phyloP scores from a whole-genome alignment of 805 yeast genomes.

The Yarrowia sp. region DNA sequence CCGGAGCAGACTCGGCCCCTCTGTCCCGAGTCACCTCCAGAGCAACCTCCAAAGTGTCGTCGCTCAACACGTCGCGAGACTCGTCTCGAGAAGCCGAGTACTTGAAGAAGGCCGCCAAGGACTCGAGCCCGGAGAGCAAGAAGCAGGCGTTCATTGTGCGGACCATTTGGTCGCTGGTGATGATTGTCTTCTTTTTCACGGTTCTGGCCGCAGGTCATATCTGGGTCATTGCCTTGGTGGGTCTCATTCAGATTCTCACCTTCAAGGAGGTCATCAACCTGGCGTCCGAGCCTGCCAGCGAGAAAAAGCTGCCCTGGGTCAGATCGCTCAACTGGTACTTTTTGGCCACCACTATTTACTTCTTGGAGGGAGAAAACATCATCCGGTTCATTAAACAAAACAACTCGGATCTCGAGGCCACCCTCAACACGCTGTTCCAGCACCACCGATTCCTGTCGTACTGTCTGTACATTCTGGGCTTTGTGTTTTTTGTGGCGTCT shows the following conservation, averaged over 20 bases:
- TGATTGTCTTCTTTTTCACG: constrained; percentile 72
- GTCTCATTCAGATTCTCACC: constrained; percentile 73
- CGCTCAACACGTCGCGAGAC: constrained; percentile 8
- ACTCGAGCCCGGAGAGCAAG: constrained; percentile 50
- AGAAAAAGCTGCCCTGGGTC: constrained; percentile 78
- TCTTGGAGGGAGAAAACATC: constrained; percentile 81
- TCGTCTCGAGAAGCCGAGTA: constrained; percentile 23
- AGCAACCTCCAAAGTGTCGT: constrained; percentile 18
- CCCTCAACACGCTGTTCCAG: constrained; percentile 57
- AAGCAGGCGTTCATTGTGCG: constrained; percentile 82
- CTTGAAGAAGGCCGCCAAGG: constrained; percentile 24
- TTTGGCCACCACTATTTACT: constrained; percentile 80
- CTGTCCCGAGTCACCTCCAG: constrained; percentile 18
- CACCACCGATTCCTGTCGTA: constrained; percentile 86
- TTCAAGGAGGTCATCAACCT: constrained; percentile 87
- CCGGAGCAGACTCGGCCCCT: constrained; percentile 16
- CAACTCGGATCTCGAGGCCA: constrained; percentile 49
- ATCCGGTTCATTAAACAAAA: constrained; percentile 61
- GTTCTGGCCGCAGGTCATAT: constrained; percentile 81
- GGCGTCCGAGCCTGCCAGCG: constrained; percentile 80
- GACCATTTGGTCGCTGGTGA: constrained; percentile 89
- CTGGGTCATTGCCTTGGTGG: constrained; percentile 69
- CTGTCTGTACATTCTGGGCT: constrained; percentile 79
- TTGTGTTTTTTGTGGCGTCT: constrained; percentile 85
- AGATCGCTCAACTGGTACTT: constrained; percentile 91